Evolutionary conservation across 257 asterid genomes (phyloP).

Genomic region (Capsicum baccatum): DNA sequence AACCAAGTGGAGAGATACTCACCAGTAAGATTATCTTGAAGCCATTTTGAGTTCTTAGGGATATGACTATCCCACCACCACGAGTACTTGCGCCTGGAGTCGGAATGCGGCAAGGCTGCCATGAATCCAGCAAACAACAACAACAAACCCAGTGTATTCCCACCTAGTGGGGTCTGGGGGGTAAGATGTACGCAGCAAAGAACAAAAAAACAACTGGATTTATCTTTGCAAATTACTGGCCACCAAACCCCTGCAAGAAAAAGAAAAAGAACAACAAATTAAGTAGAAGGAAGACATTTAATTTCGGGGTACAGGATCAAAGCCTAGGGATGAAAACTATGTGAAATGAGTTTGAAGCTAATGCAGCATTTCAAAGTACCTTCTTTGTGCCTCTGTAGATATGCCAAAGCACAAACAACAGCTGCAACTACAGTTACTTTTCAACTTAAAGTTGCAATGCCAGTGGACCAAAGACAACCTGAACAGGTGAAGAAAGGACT

Average conservation of each 20-base stretch:
- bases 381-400: background rate
- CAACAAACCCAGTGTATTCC: too few species aligned
- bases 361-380: background rate
- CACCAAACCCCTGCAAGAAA: background rate
- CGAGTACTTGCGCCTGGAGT: constrained; percentile 75
- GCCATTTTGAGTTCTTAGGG: constrained; percentile 98
- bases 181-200: too few species aligned
- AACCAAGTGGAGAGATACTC: constrained; percentile 25
- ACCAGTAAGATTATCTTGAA: constrained; percentile 94
- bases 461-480: constrained; percentile 1
- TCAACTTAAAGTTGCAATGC: constrained; percentile 18
- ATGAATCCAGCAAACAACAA: too few species aligned
- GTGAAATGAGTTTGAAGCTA: background rate
- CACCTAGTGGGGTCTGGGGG: too few species aligned
- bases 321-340: constrained; percentile 43
- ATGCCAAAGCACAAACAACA: constrained; percentile 17
- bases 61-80: constrained; percentile 99
- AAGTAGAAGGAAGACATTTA: background rate
- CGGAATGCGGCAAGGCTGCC: constrained; percentile 66
- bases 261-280: background rate
- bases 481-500: background rate
- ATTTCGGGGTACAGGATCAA: background rate
- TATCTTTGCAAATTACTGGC: constrained; percentile 41
- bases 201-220: constrained; percentile 44
- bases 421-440: constrained; percentile 17